Conservation (phyloP, 148 eudicot species). For the Vaccinium macrocarpon region DNA sequence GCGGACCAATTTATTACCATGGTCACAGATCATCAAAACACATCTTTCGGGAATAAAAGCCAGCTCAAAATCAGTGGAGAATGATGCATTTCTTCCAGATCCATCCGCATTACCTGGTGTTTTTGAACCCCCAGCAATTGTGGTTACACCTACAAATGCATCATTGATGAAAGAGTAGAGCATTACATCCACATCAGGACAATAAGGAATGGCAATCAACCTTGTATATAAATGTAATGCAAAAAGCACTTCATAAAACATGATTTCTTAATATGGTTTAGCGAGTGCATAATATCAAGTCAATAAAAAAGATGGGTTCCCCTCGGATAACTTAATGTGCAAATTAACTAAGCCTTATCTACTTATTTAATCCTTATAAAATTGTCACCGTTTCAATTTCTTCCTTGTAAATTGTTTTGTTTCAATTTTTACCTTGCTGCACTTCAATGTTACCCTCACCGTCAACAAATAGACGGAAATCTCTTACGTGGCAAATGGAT, state of each 20-base stretch:
- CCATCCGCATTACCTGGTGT: constrained; percentile 54
- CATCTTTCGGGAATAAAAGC: constrained; percentile 58
- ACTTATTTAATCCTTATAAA: too few relatives aligned
- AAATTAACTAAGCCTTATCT: background rate
- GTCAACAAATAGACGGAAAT: too few relatives aligned
- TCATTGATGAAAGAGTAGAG: constrained; percentile 13
- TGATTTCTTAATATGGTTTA: background rate
- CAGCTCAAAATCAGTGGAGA: constrained; percentile 57
- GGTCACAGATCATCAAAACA: constrained; percentile 67
- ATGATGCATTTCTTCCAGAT: constrained; percentile 61
- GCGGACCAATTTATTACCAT: constrained; percentile 61
- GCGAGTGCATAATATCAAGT: background rate
- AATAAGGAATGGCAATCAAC: background rate
- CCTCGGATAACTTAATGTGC: background rate
- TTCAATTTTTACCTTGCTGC: too few relatives aligned
- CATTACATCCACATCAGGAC: background rate
- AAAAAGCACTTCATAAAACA: background rate
- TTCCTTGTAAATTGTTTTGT: too few relatives aligned
- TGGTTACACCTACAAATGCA: constrained; percentile 53
- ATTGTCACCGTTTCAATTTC: too few relatives aligned
- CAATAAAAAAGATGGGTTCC: background rate
- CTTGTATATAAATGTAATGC: background rate
- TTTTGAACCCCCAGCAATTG: constrained; percentile 68
- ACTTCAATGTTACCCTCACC: too few relatives aligned
- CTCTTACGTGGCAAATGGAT: too few relatives aligned